Percentiles rank a stretch among this genome's conserved stretches.
Conservation (phyloP, 345 rosid species). For the rapeseed (Brassica napus) region Da-Ae NC_063452.1:56593501-56594000, state of each 20-base stretch:
- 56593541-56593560: slow-evolving; percentile 4
- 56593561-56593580: slow-evolving; percentile 23
- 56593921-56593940: background rate
- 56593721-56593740: slow-evolving; percentile 12
- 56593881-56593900: background rate
- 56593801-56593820: background rate
- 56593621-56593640: slow-evolving; percentile 1
- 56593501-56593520: slow-evolving; percentile 26
- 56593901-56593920: background rate
- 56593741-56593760: slow-evolving; percentile 15
- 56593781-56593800: background rate
- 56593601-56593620: slow-evolving; percentile 31
- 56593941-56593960: background rate
- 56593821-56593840: background rate
- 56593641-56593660: slow-evolving; percentile 8
- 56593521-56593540: slow-evolving; percentile 28
- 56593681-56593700: slow-evolving; percentile 26
- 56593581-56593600: slow-evolving; percentile 34
- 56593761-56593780: slow-evolving; percentile 1
- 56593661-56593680: slow-evolving; percentile 20
- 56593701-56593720: slow-evolving; percentile 18
- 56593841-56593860: background rate
- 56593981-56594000: background rate
- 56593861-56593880: background rate
- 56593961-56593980: background rate